Base-by-base conservation (phyloP, 495 filamentous ascomycete genomes). In the Hypoxylon fragiforme region DNA sequence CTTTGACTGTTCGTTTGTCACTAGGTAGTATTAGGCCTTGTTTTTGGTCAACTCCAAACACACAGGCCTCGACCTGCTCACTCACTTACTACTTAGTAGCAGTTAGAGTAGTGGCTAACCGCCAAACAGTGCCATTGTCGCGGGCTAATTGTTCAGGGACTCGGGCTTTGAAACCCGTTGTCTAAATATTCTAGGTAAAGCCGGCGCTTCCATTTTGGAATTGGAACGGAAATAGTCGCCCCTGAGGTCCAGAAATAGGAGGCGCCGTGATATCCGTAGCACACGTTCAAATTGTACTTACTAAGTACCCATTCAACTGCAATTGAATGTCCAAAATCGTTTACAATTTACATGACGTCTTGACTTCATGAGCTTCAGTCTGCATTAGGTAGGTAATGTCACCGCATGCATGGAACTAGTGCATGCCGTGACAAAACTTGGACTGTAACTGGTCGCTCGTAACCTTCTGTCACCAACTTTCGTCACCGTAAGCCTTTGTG, bases 261-360 rank as follows among this genome's bases (percentile, higher is more conserved):
- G n/a, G n/a, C n/a, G n/a, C n/a, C n/a, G n/a, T n/a, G n/a, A n/a
- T n/a, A n/a, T n/a, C n/a, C n/a, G n/a, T n/a, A n/a, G n/a, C n/a
- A n/a, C n/a, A n/a, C n/a, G n/a, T n/a, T n/a, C n/a, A n/a, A n/a
- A n/a, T n/a, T n/a, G 24, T 28, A 28, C 24, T 9, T 28, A 28
- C 24, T 28, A 28, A 9, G 24, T 28, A 28, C 24, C 24, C 9
- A 28, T 4, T 4, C 5, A 34, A 7, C 31, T 13, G 6, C 28
- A 30, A 14, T 38, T 9, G 30, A 38, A 50, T 50, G 8, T 16
- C 38, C 49, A 15, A 50, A 19, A 31, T 36, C 41, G 41, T 36
- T 55, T 44, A 44, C 46, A 45, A 47, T 22, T n/a, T 15, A 36
- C 34, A 61, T 55, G 51, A 61, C 57, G 51, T 51, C 36, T 40